These are phyloP conservation scores for Spencermartinsiella ligniputridi DNA, from an alignment of 1,139 yeast species.

Conservation along the genomic window DNA sequence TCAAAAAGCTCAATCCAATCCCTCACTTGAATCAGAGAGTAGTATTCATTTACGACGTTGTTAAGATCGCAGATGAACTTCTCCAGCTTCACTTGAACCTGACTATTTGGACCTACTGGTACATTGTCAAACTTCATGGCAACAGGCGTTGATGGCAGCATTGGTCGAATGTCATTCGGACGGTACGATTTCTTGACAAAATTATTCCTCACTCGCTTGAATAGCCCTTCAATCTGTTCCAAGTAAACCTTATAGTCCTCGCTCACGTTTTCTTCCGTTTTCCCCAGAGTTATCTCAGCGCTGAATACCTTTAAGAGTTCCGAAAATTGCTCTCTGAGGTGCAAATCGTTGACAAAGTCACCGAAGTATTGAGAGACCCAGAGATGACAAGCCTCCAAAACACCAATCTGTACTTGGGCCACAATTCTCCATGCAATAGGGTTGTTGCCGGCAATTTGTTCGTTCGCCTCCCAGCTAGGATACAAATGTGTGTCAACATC, in stretches of 20 bases:
- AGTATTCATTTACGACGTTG: conserved; percentile 54
- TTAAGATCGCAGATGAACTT: conserved; percentile 63
- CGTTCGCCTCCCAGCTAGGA: conserved; percentile 40
- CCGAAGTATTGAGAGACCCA: conserved; percentile 70
- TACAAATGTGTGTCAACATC: conserved; percentile 24
- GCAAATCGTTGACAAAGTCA: conserved; percentile 68
- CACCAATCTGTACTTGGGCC: conserved; percentile 74
- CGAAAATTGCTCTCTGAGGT: conserved; percentile 57
- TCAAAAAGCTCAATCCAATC: conserved; percentile 84
- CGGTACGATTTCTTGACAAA: conserved; percentile 78
- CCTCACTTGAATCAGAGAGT: conserved; percentile 54
- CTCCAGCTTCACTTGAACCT: conserved; percentile 37
- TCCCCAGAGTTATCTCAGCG: conserved; percentile 69
- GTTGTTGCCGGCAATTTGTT: conserved; percentile 32
- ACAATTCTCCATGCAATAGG: conserved; percentile 52
- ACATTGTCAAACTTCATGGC: conserved; percentile 24
- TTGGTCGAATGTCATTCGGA: conserved; percentile 46
- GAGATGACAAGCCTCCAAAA: conserved; percentile 69
- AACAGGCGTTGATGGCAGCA: conserved; percentile 23
- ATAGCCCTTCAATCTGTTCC: conserved; percentile 47
- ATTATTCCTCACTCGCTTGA: conserved; percentile 63
- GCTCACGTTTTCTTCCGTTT: conserved; percentile 27
- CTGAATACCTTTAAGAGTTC: conserved; percentile 67
- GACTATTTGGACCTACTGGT: conserved; percentile 21
- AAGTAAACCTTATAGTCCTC: conserved; percentile 31